Evolutionary conservation across 2,329 filamentous ascomycete genomes (phyloP), one percentile per base, ranked within the genome.

Genomic region (Pestalotiopsis sp.): DNA sequence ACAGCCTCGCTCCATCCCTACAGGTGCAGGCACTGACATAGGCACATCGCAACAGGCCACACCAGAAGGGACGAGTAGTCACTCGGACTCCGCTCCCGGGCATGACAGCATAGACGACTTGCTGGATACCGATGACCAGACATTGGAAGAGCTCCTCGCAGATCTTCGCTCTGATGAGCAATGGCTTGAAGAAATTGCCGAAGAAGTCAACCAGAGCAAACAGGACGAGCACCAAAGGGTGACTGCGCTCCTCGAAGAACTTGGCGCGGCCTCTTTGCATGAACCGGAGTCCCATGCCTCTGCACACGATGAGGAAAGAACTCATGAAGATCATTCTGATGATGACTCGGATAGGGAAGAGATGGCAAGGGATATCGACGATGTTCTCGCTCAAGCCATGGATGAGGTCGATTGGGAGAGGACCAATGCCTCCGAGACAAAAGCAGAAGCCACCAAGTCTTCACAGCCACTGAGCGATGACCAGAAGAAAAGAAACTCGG

Each of bases 101-200:
- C 39, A 64, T 0, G 76, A 78, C 0, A 76, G 79, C 57, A 79
- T 82, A 0, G 81, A 82, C 52, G 75, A 79, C 1, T 73, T 85
- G 20, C 79, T 85, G 36, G 77, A 81, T 45, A 85, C 83, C 2
- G 86, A 87, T 71, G 86, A 88, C n/a, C 78, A 83, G 61, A 85
- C 82, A 1, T 77, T 88, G 0, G 82, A 88, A 67, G 85, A 87
- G 69, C 79, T 89, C 11, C 79, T 89, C 2, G 81, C 79, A 2
- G 81, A 83, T 36, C 79, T 85, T 9, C 78, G 77, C 25, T 74
- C 78, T 2, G 76, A 79, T 5, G 76, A 78, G 25, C 72, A 73
- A 1, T 76, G 76, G 41, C 73, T 79, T 0, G 79, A 82, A 12
- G 78, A 81, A 25, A 69, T 72, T 49, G 71, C 67, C 5, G 71